Evolutionary conservation across 164 flowering plant species (phyloP), one percentile per base, ranked within the genome.

Genomic region (Magnolia officinalis): DNA sequence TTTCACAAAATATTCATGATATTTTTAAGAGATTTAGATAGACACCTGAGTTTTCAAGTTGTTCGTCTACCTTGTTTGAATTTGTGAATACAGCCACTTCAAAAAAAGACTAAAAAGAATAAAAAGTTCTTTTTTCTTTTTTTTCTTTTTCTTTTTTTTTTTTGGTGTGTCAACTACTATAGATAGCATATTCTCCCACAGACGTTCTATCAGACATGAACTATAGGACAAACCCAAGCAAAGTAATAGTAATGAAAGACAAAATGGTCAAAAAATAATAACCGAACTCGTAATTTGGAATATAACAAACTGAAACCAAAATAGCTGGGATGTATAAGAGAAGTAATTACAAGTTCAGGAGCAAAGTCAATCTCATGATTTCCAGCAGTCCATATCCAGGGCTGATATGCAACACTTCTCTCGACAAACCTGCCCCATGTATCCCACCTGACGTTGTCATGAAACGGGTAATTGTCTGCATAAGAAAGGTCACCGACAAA

Each of bases 381-480:
- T 37, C 88, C 88, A 1, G 82, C 84, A 29, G 86, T 84, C 86
- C 86, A 84, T 51, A 86, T 86, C 88, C 88, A 86, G 6, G 88
- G 85, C 68, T 84, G 88, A 73, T 84, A 84, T 19, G 86, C 88
- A 72, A 69, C 78, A 70, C 78, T 82, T 75, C 82, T 81, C 81
- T 86, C 88, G 14, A 75, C 45, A 55, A 86, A 84, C 16, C 88
- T 77, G 11, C 80, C 85, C 84, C 84, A 86, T 61, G 86, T 66
- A 74, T 86, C 88, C 88, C 88, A 86, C 71, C 84, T 82, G 45
- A 63, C 72, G 63, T 82, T 86, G 69, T 84, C 84, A 72, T 81
- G 79, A 16, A 67, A 9, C 1, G 82, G 81, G 67, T 86, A 78
- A n/a, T 74, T 8, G 73, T 86, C 88, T 1, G 88, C 86, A 70